Base-by-base conservation (phyloP, 345 rosid genomes). In the Carallia pectinifolia region DNA sequence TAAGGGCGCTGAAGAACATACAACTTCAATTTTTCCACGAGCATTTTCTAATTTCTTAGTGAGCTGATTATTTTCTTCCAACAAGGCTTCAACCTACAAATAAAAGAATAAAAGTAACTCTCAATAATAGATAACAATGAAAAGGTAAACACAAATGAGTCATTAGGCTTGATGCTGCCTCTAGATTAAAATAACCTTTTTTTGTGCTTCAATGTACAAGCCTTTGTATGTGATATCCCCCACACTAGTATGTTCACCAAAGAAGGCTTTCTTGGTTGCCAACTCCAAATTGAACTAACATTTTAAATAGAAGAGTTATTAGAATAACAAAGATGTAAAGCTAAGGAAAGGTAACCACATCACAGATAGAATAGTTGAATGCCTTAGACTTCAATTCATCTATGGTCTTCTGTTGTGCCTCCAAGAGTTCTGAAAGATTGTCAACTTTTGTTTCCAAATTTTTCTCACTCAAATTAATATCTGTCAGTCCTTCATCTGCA, bases 191-290 rank as follows among this genome's bases (percentile, higher is more conserved):
- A 19, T 36, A 56, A 83, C 87, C 91, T 85, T 80, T 80, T 83
- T 85, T 74, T 80, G 86, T 36, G 86, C 80, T 10, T 83, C 83
- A 55, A 81, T 62, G 65, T 85, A 85, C 81, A 83, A 61, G 72
- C 66, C 71, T 71, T 73, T 81, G 58, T 85, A 81, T 39, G 71
- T 72, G 61, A 73, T 23, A 54, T 69, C 76, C 40, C 68, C 80
- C 1, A 16, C n/a, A 40, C 53, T 18, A 15, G 76, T 61, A 60
- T 30, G 53, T 58, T 30, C 71, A 62, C 65, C 34, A 0, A 44
- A 67, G 17, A 62, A 62, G 65, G 69, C 64, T 40, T 58, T 72
- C 67, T 55, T 56, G n/a, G 40, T 30, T 52, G 27, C 59, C 79
- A 78, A 77, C 37, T 66, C 47, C 36, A 39, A 58, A 56, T 31